Conservation (phyloP, 768 basidiomycete genomes). For the Auricularia heimuer region DNA sequence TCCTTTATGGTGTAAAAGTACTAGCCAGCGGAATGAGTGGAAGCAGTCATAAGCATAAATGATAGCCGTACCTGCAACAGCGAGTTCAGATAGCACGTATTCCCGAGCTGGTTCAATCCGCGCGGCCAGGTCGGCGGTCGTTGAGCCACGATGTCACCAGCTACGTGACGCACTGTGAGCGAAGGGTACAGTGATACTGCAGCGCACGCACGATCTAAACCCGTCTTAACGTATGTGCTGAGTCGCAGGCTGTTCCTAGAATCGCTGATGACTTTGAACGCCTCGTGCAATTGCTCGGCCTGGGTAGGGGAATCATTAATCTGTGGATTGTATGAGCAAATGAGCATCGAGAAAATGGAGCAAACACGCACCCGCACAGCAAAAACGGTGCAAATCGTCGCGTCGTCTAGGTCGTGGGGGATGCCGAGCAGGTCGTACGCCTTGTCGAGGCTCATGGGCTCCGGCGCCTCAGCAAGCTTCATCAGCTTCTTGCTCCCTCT, state of each 20-base stretch:
- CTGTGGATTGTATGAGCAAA: constrained; percentile 26
- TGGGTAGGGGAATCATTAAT: constrained; percentile 63
- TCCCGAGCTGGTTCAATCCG: constrained; percentile 81
- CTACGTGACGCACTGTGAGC: constrained; percentile 24
- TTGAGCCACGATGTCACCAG: constrained; percentile 49
- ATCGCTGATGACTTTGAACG: constrained; percentile 65
- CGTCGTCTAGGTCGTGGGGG: constrained; percentile 57
- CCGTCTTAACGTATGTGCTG: constrained; percentile 52
- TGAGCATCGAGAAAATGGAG: not conserved
- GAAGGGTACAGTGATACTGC: not conserved
- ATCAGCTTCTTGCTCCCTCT: constrained; percentile 42
- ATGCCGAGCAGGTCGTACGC: constrained; percentile 68
- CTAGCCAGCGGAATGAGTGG: constrained; percentile 26
- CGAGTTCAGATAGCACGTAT: constrained; percentile 82
- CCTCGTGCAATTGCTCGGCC: constrained; percentile 61
- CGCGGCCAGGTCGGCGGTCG: constrained; percentile 63
- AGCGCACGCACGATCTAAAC: constrained; percentile 59
- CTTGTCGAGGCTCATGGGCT: constrained; percentile 58
- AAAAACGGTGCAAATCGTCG: constrained; percentile 58
- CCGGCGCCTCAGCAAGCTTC: constrained; percentile 43
- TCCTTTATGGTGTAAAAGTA: constrained; percentile 97
- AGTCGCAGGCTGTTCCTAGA: constrained; percentile 63
- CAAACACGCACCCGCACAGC: constrained; percentile 46
- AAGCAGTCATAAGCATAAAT: not conserved
- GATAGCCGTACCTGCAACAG: constrained; percentile 47